Conservation (phyloP, 2,329 filamentous ascomycete genomes). For the Penicillium oxalicum region DNA sequence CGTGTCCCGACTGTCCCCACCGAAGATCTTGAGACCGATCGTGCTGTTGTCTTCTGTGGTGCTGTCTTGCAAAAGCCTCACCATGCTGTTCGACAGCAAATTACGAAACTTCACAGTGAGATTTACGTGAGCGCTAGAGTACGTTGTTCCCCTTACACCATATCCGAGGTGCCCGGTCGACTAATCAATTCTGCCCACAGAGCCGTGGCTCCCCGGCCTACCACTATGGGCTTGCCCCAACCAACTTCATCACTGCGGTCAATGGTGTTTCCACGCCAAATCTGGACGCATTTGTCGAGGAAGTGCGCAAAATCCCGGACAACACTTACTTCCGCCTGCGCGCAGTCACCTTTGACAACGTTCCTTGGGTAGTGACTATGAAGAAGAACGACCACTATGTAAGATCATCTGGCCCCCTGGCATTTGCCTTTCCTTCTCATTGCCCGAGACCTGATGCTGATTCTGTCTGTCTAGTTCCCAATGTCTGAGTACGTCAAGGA, state of each 20-base stretch:
- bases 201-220: conserved; percentile 77
- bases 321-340: conserved; percentile 97
- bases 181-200: conserved; percentile 19
- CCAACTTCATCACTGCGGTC: conserved; percentile 95
- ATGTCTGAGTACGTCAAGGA: conserved; percentile 62
- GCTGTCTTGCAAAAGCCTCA: conserved; percentile 89
- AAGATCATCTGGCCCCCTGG: conserved; percentile 17
- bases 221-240: conserved; percentile 87
- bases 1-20: conserved; percentile 80
- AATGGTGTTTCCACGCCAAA: conserved; percentile 83
- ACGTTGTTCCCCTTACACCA: conserved; percentile 13
- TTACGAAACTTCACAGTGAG: conserved; percentile 91
- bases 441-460: background rate
- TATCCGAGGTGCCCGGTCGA: background rate
- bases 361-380: conserved; percentile 99
- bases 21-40: conserved; percentile 84
- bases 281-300: conserved; percentile 70
- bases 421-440: background rate
- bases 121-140: conserved; percentile 85
- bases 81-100: conserved; percentile 94
- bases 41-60: conserved; percentile 90
- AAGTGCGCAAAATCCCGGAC: conserved; percentile 82
- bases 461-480: conserved; percentile 47
- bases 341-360: conserved; percentile 97
- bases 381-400: conserved; percentile 99